A percentile compares a stretch with the other conserved stretches of the same genome.
Evolutionary conservation across 352 stramenopile species (phyloP).

Genomic region (Pythium brachiatum): DNA sequence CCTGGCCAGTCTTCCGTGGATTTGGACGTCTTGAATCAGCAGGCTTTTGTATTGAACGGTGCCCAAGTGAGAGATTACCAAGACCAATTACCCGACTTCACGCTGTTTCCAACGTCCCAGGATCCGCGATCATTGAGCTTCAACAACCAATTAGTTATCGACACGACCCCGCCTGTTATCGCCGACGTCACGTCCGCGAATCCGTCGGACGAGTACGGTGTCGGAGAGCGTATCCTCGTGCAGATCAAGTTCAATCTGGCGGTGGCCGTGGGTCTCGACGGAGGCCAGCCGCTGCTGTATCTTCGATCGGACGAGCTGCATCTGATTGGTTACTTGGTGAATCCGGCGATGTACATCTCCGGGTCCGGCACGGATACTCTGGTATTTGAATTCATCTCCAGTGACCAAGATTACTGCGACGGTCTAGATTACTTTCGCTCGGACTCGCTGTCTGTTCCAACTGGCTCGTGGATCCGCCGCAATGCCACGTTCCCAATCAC

Average conservation of each 20-base stretch:
- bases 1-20: conserved; percentile 30
- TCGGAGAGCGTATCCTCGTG: conserved; percentile 48
- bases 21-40: conserved; percentile 41
- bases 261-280: conserved; percentile 31
- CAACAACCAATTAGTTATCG: conserved; percentile 56
- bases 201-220: conserved; percentile 56
- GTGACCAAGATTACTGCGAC: conserved; percentile 52
- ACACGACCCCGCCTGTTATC: conserved; percentile 46
- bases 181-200: conserved; percentile 40
- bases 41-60: conserved; percentile 46
- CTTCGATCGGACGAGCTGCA: conserved; percentile 58
- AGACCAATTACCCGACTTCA: conserved; percentile 50
- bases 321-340: conserved; percentile 33
- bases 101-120: conserved; percentile 36
- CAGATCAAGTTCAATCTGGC: conserved; percentile 49
- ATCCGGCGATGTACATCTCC: conserved; percentile 43
- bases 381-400: conserved; percentile 53
- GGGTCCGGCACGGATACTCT: conserved; percentile 50
- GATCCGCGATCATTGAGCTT: conserved; percentile 53
- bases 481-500: conserved; percentile 47
- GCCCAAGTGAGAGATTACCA: conserved; percentile 39
- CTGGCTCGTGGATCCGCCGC: conserved; percentile 35
- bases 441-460: conserved; percentile 40
- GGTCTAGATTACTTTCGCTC: conserved; percentile 60
- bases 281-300: conserved; percentile 31